Percentiles rank a stretch among this genome's conserved stretches.
phyloP scores from a whole-genome alignment of 345 rosid genomes.

The Syzygium oleosum region DNA sequence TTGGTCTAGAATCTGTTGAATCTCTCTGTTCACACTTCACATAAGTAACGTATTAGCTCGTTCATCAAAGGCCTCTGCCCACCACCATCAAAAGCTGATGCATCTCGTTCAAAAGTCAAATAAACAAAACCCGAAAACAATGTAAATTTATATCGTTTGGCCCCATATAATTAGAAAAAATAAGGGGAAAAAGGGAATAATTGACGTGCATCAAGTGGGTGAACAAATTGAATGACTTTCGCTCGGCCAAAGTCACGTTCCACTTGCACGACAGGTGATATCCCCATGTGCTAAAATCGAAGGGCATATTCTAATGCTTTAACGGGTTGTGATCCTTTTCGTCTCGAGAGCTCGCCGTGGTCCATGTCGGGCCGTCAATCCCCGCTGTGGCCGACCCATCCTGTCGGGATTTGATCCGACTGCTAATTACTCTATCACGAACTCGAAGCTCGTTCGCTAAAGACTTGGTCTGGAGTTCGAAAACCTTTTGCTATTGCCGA shows the following conservation, averaged over 20 bases:
- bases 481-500: neutral
- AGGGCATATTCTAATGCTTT: neutral
- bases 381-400: neutral
- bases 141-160: neutral
- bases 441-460: neutral
- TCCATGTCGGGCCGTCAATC: neutral
- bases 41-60: neutral
- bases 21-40: neutral
- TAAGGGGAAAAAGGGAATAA: neutral
- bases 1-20: neutral
- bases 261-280: rapidly evolving
- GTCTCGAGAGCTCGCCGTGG: neutral
- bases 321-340: neutral
- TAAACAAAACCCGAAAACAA: neutral
- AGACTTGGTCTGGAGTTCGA: neutral
- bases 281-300: neutral
- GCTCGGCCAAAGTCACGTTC: neutral
- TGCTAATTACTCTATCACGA: neutral
- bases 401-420: neutral
- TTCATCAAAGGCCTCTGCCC: neutral
- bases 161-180: neutral
- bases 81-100: neutral
- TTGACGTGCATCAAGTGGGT: neutral
- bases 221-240: neutral
- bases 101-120: neutral